Evolutionary conservation across 2,329 filamentous ascomycete genomes (phyloP).

Genomic region (Daldinia sp.): DNA sequence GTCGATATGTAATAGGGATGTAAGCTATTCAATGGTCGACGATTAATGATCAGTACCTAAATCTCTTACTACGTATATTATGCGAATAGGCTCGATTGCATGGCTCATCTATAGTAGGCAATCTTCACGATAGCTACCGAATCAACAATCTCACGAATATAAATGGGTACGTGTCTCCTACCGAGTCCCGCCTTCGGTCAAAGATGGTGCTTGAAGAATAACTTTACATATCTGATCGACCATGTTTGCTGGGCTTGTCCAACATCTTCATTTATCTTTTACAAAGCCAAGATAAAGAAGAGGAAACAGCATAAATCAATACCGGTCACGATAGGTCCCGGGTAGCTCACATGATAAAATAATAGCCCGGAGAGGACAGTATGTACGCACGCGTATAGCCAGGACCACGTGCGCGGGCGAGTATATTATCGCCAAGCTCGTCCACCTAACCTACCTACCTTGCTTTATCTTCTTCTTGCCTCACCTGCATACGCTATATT

Average conservation of each 20-base stretch:
- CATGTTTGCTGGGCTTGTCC: constrained; percentile 3
- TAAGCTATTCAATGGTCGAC: background rate
- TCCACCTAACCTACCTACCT: background rate
- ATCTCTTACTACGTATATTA: background rate
- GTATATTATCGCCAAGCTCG: constrained; percentile 8
- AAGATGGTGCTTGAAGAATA: background rate
- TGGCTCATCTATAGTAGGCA: background rate
- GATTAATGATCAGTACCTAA: background rate
- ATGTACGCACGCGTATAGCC: background rate
- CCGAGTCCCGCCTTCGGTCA: constrained; percentile 13
- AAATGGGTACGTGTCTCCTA: constrained; percentile 3
- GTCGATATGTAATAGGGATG: background rate
- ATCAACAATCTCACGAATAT: background rate
- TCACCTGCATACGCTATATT: background rate
- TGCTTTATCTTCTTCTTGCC: background rate
- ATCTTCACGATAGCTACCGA: background rate
- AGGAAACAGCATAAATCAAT: background rate
- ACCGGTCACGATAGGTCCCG: background rate
- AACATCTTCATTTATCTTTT: constrained; percentile 9
- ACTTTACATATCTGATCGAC: background rate
- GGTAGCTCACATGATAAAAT: background rate
- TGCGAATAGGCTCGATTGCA: background rate
- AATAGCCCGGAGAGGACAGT: background rate
- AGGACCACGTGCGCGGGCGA: background rate
- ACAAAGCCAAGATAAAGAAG: background rate